Percentiles rank a stretch among this genome's conserved stretches.
Evolutionary conservation across 1,284 basidiomycete genomes (phyloP).

Genomic region (Takashimella tepidaria): DNA sequence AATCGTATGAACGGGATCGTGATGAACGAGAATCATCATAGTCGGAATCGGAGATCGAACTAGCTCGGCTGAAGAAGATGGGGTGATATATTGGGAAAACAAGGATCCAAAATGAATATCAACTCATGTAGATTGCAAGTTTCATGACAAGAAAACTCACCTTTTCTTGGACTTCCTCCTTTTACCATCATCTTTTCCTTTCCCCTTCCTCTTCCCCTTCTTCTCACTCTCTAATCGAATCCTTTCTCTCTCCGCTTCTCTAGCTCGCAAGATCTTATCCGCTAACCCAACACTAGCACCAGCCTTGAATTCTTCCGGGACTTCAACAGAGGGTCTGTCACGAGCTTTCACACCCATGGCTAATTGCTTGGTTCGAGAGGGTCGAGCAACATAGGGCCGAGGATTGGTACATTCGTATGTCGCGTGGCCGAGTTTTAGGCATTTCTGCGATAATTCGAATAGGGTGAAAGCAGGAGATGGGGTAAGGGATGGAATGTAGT

Average conservation of each 20-base stretch:
- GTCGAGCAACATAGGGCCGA: constrained; percentile 40
- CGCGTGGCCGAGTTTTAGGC: constrained; percentile 44
- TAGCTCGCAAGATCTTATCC: constrained; percentile 44
- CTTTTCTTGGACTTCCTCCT: background rate
- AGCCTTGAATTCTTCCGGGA: constrained; percentile 47
- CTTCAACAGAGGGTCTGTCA: constrained; percentile 38
- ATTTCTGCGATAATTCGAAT: no score
- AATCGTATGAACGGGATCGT: background rate
- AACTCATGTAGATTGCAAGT: background rate
- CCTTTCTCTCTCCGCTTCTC: constrained; percentile 37
- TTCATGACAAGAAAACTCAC: background rate
- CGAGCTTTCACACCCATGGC: constrained; percentile 14
- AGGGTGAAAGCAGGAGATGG: background rate
- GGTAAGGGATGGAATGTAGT: background rate
- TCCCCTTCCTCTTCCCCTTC: constrained; percentile 7
- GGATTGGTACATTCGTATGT: constrained; percentile 47
- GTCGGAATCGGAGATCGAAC: background rate
- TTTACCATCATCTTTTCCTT: constrained; percentile 9
- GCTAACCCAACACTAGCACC: constrained; percentile 36
- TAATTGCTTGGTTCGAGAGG: constrained; percentile 41
- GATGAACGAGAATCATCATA: background rate
- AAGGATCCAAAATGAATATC: background rate
- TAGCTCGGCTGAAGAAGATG: background rate
- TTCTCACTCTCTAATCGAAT: constrained; percentile 14
- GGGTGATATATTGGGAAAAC: background rate